Evolutionary conservation across 495 filamentous ascomycete genomes (phyloP).

Genomic region (Pseudoneurospora amorphoporcata): DNA sequence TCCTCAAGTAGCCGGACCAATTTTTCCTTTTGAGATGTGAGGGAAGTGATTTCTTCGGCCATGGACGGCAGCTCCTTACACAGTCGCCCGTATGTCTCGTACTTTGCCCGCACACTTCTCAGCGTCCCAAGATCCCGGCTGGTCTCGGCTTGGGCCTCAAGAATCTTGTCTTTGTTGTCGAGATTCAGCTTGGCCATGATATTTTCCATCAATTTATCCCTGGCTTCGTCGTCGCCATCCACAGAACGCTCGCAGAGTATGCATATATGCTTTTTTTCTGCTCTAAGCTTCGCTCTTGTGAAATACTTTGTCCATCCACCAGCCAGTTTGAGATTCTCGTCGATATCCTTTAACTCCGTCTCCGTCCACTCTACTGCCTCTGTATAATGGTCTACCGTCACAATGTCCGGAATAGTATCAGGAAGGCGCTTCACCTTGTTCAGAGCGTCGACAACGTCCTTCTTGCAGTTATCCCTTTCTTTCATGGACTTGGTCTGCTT

Average conservation of each 20-base stretch:
- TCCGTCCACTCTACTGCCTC: slow-evolving; percentile 39
- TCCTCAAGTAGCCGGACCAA: slow-evolving; percentile 60
- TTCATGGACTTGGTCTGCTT: slow-evolving; percentile 52
- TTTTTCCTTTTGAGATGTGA: slow-evolving; percentile 43
- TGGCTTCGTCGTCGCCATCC: slow-evolving; percentile 37
- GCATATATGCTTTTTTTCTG: slow-evolving; percentile 55
- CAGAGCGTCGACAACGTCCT: slow-evolving; percentile 32
- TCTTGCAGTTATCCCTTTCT: slow-evolving; percentile 51
- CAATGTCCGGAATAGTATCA: background rate
- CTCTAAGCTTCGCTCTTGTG: slow-evolving; percentile 44
- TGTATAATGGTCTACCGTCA: slow-evolving; percentile 28
- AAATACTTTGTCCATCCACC: slow-evolving; percentile 41
- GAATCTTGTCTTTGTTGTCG: slow-evolving; percentile 43
- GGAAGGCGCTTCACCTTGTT: slow-evolving; percentile 19
- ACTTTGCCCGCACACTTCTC: slow-evolving; percentile 50
- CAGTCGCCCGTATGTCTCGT: slow-evolving; percentile 64
- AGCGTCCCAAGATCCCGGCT: slow-evolving; percentile 48
- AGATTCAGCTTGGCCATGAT: slow-evolving; percentile 45
- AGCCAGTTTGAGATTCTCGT: slow-evolving; percentile 51
- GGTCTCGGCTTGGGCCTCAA: slow-evolving; percentile 39
- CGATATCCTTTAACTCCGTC: slow-evolving; percentile 46
- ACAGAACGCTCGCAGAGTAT: slow-evolving; percentile 59
- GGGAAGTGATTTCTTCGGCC: slow-evolving; percentile 47
- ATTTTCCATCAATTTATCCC: slow-evolving; percentile 48
- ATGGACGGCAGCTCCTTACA: slow-evolving; percentile 60